A percentile compares a stretch with the other conserved stretches of the same genome.
phyloP scores from a whole-genome alignment of 2,329 filamentous ascomycete genomes.

The Coccinonectria pachysandricola region DNA sequence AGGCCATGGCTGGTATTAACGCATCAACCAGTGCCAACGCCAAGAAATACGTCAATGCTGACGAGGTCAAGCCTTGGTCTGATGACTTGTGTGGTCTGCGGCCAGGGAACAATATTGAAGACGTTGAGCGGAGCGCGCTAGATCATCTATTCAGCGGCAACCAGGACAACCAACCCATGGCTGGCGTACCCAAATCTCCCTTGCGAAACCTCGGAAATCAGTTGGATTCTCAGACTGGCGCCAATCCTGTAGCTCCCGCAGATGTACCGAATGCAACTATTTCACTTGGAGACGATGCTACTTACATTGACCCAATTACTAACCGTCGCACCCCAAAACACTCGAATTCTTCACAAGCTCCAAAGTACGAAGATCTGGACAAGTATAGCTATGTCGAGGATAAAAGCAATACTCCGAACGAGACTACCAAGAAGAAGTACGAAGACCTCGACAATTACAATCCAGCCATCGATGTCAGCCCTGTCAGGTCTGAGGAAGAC shows the following conservation, averaged over 20 bases:
- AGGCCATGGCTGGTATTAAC: conserved; percentile 27
- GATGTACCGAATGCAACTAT: conserved; percentile 17
- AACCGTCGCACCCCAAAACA: conserved; percentile 37
- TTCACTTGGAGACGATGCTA: conserved; percentile 7
- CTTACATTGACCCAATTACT: conserved; percentile 46
- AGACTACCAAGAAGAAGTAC: conserved; percentile 19
- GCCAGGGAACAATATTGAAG: conserved; percentile 32
- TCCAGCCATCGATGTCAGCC: conserved; percentile 20
- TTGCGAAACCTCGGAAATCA: conserved; percentile 25
- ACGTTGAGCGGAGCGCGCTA: conserved; percentile 34
- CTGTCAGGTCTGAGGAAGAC: conserved; percentile 12
- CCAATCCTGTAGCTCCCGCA: conserved; percentile 12
- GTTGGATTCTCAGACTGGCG: conserved; percentile 13
- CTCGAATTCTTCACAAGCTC: conserved; percentile 5
- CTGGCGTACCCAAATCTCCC: conserved; percentile 22
- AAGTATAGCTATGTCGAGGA: conserved; percentile 25
- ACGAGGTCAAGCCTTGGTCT: conserved; percentile 26
- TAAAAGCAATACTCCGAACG: conserved; percentile 9
- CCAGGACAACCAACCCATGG: conserved; percentile 8
- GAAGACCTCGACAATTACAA: conserved; percentile 28
- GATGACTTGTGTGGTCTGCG: conserved; percentile 28
- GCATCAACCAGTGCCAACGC: conserved; percentile 25
- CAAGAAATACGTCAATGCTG: conserved; percentile 25
- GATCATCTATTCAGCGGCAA: conserved; percentile 32
- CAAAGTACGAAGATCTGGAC: conserved; percentile 23